These are phyloP conservation scores for Wickerhamomyces mucosus DNA, from an alignment of 805 yeast genomes.

Conservation along the genomic window DNA sequence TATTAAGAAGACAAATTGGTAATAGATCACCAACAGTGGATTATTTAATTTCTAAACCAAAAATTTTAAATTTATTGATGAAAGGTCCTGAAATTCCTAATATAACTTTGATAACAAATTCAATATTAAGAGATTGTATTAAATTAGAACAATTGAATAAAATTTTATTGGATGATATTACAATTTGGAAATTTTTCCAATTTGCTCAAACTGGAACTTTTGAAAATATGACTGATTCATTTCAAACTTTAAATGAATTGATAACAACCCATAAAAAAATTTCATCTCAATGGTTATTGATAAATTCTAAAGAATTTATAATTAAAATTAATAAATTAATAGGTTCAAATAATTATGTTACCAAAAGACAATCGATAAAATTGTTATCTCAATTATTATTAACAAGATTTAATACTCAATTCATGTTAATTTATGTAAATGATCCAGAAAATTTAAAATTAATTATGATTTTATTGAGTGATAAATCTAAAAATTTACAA, in stretches of 20 bases:
- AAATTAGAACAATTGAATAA: conserved; percentile 64
- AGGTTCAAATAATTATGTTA: conserved; percentile 76
- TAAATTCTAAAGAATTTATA: conserved; percentile 50
- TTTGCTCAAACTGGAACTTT: conserved; percentile 70
- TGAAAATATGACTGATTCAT: conserved; percentile 86
- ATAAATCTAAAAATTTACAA: conserved; percentile 83
- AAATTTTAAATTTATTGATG: conserved; percentile 51
- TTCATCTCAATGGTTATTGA: conserved; percentile 58
- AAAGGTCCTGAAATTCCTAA: conserved; percentile 69
- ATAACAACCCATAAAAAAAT: conserved; percentile 60
- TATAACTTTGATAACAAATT: conserved; percentile 63
- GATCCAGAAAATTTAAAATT: conserved; percentile 77
- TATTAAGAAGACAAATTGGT: conserved; percentile 72
- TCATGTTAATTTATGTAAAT: conserved; percentile 71
- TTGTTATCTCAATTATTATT: conserved; percentile 64
- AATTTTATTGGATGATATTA: conserved; percentile 46
- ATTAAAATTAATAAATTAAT: conserved; percentile 58
- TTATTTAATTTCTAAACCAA: conserved; percentile 60
- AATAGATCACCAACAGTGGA: conserved; percentile 81
- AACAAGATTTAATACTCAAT: conserved; percentile 56
- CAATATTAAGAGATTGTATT: conserved; percentile 76
- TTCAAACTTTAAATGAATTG: conserved; percentile 64
- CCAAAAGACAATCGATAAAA: conserved; percentile 82
- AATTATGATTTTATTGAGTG: conserved; percentile 78
- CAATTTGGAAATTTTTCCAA: conserved; percentile 76